Evolutionary conservation across 805 yeast species (phyloP).

Genomic region (Ogataea angusta): DNA sequence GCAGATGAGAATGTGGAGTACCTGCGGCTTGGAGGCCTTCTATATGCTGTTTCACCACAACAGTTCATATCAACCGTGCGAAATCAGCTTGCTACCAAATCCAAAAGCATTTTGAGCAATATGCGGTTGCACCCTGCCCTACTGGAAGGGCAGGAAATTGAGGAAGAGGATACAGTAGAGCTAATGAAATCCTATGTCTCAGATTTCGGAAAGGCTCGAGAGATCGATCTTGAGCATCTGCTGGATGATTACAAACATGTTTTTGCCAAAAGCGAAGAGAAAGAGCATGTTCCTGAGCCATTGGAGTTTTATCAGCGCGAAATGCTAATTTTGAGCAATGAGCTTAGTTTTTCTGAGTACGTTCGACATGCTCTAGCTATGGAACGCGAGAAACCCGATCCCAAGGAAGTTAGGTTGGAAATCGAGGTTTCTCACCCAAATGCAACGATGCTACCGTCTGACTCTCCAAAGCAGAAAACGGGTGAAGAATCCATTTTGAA

Average conservation of each 20-base stretch:
- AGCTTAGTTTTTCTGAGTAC: constrained; percentile 56
- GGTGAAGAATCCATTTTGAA: not conserved
- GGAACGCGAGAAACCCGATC: constrained; percentile 27
- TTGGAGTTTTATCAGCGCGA: constrained; percentile 55
- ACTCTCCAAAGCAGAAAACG: not conserved
- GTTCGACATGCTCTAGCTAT: constrained; percentile 36
- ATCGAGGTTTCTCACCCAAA: not conserved
- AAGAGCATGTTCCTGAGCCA: constrained; percentile 3
- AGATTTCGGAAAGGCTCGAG: not conserved
- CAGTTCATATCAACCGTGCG: too few species aligned
- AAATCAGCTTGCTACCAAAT: not conserved
- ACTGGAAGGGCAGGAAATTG: not conserved
- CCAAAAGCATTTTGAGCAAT: not conserved
- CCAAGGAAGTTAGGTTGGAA: constrained; percentile 27
- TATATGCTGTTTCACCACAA: constrained; percentile 1
- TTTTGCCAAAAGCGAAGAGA: constrained; percentile 13
- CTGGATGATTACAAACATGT: constrained; percentile 18
- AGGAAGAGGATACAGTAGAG: not conserved
- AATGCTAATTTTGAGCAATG: constrained; percentile 53
- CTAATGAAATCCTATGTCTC: constrained; percentile 1
- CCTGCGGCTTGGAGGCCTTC: constrained; percentile 1
- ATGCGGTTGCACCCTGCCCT: constrained; percentile 3
- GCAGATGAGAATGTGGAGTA: not conserved
- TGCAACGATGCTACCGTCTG: not conserved
- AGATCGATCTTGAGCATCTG: constrained; percentile 10